Evolutionary conservation across 768 basidiomycete genomes (phyloP), one percentile per base, ranked within the genome.

Genomic region (Boletus reticuloceps): DNA sequence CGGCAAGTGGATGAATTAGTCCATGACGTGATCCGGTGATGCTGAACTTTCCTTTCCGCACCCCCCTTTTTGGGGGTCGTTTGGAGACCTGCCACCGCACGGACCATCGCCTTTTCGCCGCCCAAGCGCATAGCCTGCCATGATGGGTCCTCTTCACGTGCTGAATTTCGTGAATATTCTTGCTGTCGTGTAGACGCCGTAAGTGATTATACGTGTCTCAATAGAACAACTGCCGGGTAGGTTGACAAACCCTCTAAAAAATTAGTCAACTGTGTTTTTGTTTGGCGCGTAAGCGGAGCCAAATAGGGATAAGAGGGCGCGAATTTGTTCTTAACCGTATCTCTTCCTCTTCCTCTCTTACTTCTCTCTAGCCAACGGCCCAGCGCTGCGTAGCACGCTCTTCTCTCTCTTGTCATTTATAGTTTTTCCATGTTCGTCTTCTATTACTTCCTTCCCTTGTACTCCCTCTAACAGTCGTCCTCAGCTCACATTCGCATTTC

Each of bases 381-480:
- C 66, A 69, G 72, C 74, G 74, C 74, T 76, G 80, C 81, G 78
- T 79, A 77, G 77, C 77, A 80, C 78, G 76, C 77, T 75, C 72
- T 75, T 76, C 77, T 79, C 80, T 82, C 79, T 78, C 81, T 76
- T 83, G 75, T 78, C 75, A 72, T 71, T 68, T 79, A 77, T 79
- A 80, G 73, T 73, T 75, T 69, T 74, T 78, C 74, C 75, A 71
- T 74, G 78, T 80, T 63, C 61, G 76, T 76, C 44, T 50, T 63
- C 52, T 42, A 2, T 25, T 27, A 12, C 19, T 43, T 37, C 58
- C 58, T 46, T 51, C 51, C 55, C 48, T 22, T 32, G 7, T 41
- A 1, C 32, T 40, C 36, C 14, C 45, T 36, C 53, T 64, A 14
- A 55, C 27, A 29, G n/a, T 55, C 52, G 47, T 61, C 53, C 42